phyloP scores from a whole-genome alignment of 495 filamentous ascomycete genomes.

The Xylaria cubensis region DNA sequence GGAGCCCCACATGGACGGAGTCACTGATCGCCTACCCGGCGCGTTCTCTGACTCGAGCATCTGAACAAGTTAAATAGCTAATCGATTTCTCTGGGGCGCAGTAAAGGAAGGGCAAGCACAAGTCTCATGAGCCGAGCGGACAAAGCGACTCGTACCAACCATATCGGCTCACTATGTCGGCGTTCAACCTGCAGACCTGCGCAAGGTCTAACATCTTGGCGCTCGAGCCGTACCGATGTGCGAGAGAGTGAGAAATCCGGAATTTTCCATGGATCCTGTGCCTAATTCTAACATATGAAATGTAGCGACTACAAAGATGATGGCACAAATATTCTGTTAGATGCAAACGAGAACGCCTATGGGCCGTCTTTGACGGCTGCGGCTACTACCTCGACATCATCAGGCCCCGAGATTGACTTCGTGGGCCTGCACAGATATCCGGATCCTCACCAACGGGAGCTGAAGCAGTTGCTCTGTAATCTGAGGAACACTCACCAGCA shows the following conservation, averaged over 20 bases:
- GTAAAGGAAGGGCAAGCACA: conserved; percentile 11
- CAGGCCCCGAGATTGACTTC: conserved; percentile 65
- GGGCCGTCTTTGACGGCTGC: conserved; percentile 66
- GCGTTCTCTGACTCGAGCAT: conserved; percentile 16
- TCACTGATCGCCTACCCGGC: background rate
- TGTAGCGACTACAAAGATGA: conserved; percentile 97
- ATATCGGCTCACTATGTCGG: conserved; percentile 45
- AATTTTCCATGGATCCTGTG: conserved; percentile 21
- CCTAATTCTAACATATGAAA: conserved; percentile 34
- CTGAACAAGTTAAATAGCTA: background rate
- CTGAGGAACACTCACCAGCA: conserved; percentile 87
- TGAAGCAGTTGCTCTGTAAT: conserved; percentile 87
- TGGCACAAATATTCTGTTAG: conserved; percentile 93
- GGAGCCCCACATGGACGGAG: conserved; percentile 29
- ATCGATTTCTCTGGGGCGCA: background rate
- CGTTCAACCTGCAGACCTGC: conserved; percentile 80
- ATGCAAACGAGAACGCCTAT: conserved; percentile 97
- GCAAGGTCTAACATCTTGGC: conserved; percentile 83
- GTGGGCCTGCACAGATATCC: conserved; percentile 90
- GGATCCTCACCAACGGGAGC: conserved; percentile 86
- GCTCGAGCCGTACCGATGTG: conserved; percentile 84
- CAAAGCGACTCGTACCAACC: conserved; percentile 4
- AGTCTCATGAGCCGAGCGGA: background rate
- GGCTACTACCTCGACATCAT: conserved; percentile 34
- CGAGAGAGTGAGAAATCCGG: conserved; percentile 71